Percentiles rank a stretch among this genome's conserved stretches.
These are phyloP conservation scores for Rubroboletus pulcherrimus DNA, from an alignment of 768 basidiomycete genomes.

Conservation along the genomic window DNA sequence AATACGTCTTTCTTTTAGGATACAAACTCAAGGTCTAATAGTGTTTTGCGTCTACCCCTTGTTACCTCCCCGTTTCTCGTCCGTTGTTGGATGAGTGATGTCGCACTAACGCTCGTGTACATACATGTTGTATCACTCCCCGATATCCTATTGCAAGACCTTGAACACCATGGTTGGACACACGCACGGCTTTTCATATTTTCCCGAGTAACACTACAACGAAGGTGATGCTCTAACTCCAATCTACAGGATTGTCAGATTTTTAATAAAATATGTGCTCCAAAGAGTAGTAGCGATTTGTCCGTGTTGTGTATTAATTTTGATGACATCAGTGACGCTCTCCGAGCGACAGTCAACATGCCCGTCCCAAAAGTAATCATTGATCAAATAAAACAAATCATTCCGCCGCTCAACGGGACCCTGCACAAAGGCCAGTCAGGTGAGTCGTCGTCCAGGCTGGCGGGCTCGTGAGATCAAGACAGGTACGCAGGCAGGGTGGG, in stretches of 20 bases:
- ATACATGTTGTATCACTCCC: slow-evolving; percentile 27
- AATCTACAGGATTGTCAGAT: too few relatives aligned
- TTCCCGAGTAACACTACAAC: too few relatives aligned
- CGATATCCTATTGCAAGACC: slow-evolving; percentile 18
- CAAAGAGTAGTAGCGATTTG: too few relatives aligned
- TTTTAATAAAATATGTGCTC: too few relatives aligned
- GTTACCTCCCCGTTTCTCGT: neutral
- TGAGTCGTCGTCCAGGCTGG: slow-evolving; percentile 27
- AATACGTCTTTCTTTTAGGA: slow-evolving; percentile 13
- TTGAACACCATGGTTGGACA: too few relatives aligned
- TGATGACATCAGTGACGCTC: neutral
- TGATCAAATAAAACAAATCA: slow-evolving; percentile 73
- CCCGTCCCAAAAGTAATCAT: slow-evolving; percentile 57
- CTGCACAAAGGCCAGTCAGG: slow-evolving; percentile 96
- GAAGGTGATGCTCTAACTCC: too few relatives aligned
- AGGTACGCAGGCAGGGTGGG: slow-evolving; percentile 70
- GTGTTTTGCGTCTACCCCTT: slow-evolving; percentile 13
- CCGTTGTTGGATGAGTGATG: slow-evolving; percentile 2
- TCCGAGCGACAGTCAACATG: slow-evolving; percentile 39
- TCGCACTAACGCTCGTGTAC: slow-evolving; percentile 14
- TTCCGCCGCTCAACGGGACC: slow-evolving; percentile 85
- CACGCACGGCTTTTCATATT: too few relatives aligned
- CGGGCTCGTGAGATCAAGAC: slow-evolving; percentile 1
- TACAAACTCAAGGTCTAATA: slow-evolving; percentile 27
- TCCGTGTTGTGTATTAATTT: too few relatives aligned